phyloP scores from a whole-genome alignment of 345 rosid genomes.

The Ailanthus altissimus region DNA sequence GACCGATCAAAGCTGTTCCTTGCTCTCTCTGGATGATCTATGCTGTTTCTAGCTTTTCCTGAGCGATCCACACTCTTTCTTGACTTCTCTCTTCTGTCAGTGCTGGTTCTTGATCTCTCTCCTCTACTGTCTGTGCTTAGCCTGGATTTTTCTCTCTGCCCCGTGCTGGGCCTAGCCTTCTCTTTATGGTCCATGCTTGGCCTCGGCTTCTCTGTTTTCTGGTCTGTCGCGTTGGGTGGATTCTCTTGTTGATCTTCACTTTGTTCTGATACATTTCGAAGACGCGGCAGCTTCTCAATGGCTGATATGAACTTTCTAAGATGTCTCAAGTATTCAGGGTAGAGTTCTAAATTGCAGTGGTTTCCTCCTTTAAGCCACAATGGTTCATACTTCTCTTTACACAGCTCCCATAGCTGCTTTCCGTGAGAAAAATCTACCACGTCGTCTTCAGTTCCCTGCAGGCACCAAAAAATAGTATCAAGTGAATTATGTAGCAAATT shows the following conservation, averaged over 20 bases:
- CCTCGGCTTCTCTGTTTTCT: slow-evolving; percentile 34
- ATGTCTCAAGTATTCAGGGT: slow-evolving; percentile 76
- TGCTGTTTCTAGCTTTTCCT: slow-evolving; percentile 59
- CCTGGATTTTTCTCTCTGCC: slow-evolving; percentile 56
- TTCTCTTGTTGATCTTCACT: slow-evolving; percentile 30
- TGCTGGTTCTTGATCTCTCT: slow-evolving; percentile 51
- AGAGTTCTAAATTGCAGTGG: slow-evolving; percentile 81
- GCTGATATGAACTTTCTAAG: slow-evolving; percentile 75
- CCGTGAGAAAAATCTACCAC: slow-evolving; percentile 86
- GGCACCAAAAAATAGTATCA: neutral
- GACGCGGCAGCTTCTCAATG: slow-evolving; percentile 56
- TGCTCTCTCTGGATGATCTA: slow-evolving; percentile 59
- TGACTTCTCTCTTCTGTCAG: slow-evolving; percentile 48
- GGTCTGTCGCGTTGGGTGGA: slow-evolving; percentile 16
- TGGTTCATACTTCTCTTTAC: slow-evolving; percentile 90
- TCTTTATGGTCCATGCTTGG: slow-evolving; percentile 40
- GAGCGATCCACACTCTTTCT: slow-evolving; percentile 58
- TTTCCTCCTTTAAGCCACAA: slow-evolving; percentile 81
- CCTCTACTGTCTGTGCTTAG: slow-evolving; percentile 49
- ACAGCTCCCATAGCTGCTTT: slow-evolving; percentile 76
- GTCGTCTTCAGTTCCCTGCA: slow-evolving; percentile 85
- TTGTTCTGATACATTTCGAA: slow-evolving; percentile 27
- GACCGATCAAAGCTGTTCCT: slow-evolving; percentile 87
- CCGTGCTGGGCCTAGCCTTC: slow-evolving; percentile 44
- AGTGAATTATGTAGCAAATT: neutral